Evolutionary conservation across 192 early-diverging fungal genomes (phyloP), one percentile per base, ranked within the genome.

Genomic region (Irineochytrium annulatum): DNA sequence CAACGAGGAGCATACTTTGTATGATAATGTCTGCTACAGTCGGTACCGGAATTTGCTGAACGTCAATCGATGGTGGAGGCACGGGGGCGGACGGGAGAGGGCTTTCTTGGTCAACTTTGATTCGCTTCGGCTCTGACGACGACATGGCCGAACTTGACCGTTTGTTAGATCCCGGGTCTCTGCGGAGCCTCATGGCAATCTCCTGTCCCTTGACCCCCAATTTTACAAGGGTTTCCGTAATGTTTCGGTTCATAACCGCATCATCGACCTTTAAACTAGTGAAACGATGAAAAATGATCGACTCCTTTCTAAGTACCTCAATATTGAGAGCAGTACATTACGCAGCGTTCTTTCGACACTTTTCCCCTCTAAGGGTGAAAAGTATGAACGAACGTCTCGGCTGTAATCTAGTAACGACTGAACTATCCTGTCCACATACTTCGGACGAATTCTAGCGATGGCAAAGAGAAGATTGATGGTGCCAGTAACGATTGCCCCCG

Each of bases 181-280:
- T 14, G 13, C 24, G 11, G 46, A 62, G 55, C 6, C 70, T 31
- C 19, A 56, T 32, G 31, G 69, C 46, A 44, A 77, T 57, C 35
- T 77, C 76, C 43, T 77, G 62, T 8, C 58, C 45, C 54, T 77
- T 77, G n/a, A 66, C 69, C 5, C 76, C 76, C 26, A 71, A 51
- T 16, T 45, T 20, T 13, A 52, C 51, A 1, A 75, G 45, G 26
- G 66, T 65, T 39, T 74, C 70, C 5, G 68, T 60, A 17, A 78
- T 49, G 30, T 32, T 27, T 24, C 11, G 26, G 41, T 29, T 59
- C 29, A 54, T 49, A 6, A 14, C 43, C 24, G 43, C 6, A 57
- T 51, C 8, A 14, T 41, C 8, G 37, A 41, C 11, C 8, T 8
- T 41, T n/a, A n/a, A 41, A n/a, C 37, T 41, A 8, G 16, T 26